These are phyloP conservation scores for Populus ilicifolia DNA, from an alignment of 345 rosid species.

Conservation along the genomic window DNA sequence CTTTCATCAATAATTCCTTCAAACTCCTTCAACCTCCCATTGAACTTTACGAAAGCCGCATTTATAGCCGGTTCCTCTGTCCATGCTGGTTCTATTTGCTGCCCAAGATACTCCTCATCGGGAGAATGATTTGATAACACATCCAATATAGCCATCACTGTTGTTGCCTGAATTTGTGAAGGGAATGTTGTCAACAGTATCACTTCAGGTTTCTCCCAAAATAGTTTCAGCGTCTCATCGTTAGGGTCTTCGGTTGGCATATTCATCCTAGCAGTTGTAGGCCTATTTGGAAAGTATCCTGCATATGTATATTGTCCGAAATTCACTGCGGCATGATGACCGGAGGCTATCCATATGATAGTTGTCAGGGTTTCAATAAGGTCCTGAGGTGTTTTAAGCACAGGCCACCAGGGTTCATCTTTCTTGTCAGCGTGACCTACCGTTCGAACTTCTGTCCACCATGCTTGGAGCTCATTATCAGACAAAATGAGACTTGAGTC, in stretches of 20 bases:
- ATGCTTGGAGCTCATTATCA: slow-evolving; percentile 47
- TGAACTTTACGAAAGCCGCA: neutral
- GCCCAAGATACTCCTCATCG: neutral
- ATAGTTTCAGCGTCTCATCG: neutral
- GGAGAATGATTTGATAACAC: neutral
- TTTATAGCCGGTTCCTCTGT: neutral
- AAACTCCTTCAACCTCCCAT: neutral
- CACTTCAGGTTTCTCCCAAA: neutral
- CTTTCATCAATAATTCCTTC: neutral
- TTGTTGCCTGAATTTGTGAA: neutral
- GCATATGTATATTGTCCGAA: slow-evolving; percentile 34
- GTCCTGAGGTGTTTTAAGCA: slow-evolving; percentile 20
- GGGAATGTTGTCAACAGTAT: neutral
- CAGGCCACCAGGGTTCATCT: slow-evolving; percentile 40
- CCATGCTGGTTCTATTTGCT: neutral
- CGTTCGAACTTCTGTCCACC: slow-evolving; percentile 39
- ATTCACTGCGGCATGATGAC: slow-evolving; percentile 43
- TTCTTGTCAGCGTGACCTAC: slow-evolving; percentile 46
- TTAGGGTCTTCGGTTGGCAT: neutral
- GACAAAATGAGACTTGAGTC: slow-evolving; percentile 16
- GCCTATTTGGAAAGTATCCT: neutral
- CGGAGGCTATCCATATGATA: slow-evolving; percentile 38
- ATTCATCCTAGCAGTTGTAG: neutral
- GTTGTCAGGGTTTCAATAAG: slow-evolving; percentile 33
- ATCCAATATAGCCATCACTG: neutral